A percentile compares a stretch with the other conserved stretches of the same genome.
Evolutionary conservation across 768 basidiomycete species (phyloP).

Genomic region (Asterophora parasitica): DNA sequence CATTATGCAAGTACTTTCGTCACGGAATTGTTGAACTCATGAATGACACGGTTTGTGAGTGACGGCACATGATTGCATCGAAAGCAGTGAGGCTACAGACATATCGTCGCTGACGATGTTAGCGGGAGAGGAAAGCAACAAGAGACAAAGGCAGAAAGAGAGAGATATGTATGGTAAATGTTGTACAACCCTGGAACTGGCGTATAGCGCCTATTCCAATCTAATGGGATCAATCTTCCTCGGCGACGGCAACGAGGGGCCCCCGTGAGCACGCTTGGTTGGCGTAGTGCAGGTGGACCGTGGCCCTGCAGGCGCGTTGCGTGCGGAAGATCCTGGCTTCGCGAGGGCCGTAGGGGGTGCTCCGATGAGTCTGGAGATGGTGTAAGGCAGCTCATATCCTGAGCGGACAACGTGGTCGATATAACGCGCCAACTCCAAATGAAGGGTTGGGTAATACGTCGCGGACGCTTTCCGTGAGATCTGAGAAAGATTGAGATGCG

Average conservation of each 20-base stretch:
- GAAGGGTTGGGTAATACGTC: slow-evolving; percentile 90
- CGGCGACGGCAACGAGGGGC: slow-evolving; percentile 38
- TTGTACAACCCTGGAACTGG: background rate
- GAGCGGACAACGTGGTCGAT: slow-evolving; percentile 60
- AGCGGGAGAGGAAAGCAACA: background rate
- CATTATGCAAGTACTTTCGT: background rate
- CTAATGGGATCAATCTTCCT: slow-evolving; percentile 40
- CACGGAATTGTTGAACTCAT: background rate
- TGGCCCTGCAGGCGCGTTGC: slow-evolving; percentile 20
- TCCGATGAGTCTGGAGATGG: slow-evolving; percentile 74
- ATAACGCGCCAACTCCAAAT: slow-evolving; percentile 91
- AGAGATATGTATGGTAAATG: slow-evolving; percentile 9
- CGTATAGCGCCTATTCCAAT: slow-evolving; percentile 26
- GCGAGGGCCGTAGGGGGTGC: slow-evolving; percentile 63
- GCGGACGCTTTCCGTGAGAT: slow-evolving; percentile 93
- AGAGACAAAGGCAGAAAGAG: background rate
- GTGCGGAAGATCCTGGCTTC: slow-evolving; percentile 34
- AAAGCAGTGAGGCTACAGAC: background rate
- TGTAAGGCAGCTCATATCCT: slow-evolving; percentile 77
- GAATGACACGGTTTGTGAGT: background rate
- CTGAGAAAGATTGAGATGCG: slow-evolving; percentile 34
- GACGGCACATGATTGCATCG: background rate
- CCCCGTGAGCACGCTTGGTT: slow-evolving; percentile 17
- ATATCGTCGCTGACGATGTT: background rate
- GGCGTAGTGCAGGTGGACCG: slow-evolving; percentile 16